phyloP scores from a whole-genome alignment of 805 yeast species.

The Lachancea waltii region DNA sequence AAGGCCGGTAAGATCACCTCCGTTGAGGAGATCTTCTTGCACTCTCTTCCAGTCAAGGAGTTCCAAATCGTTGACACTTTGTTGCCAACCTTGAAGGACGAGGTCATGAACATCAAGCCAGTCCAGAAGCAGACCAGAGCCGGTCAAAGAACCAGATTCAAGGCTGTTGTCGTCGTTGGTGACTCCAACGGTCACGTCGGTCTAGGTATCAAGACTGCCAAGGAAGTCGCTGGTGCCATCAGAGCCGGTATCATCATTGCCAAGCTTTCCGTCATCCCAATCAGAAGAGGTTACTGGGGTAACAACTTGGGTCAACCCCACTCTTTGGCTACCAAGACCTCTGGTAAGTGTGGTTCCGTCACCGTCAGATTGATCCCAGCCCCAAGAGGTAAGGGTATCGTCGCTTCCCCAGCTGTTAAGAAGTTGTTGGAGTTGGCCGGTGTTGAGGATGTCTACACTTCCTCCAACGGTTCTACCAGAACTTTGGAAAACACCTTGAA shows the following conservation, averaged over 20 bases:
- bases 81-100: constrained; percentile 93
- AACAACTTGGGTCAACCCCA: constrained; percentile 99
- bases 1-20: constrained; percentile 96
- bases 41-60: constrained; percentile 99
- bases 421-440: constrained; percentile 98
- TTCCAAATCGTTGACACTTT: constrained; percentile 96
- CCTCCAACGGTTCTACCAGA: constrained; percentile 98
- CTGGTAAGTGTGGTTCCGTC: constrained; percentile 99
- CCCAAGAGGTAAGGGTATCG: constrained; percentile 99
- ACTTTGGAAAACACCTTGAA: constrained; percentile 99
- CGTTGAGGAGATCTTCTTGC: constrained; percentile 97
- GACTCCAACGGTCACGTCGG: constrained; percentile 99
- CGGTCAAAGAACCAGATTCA: constrained; percentile 99
- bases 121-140: constrained; percentile 99
- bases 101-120: constrained; percentile 99
- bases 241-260: constrained; percentile 99
- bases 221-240: constrained; percentile 99
- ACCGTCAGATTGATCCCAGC: constrained; percentile 98
- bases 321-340: constrained; percentile 94
- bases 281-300: constrained; percentile 99
- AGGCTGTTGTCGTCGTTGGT: constrained; percentile 99
- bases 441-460: constrained; percentile 98
- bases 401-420: constrained; percentile 99
- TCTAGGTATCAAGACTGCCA: constrained; percentile 99
- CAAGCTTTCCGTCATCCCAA: constrained; percentile 96